Base-by-base conservation (phyloP, 805 yeast species). In the Kregervanrija delftensis region DNA sequence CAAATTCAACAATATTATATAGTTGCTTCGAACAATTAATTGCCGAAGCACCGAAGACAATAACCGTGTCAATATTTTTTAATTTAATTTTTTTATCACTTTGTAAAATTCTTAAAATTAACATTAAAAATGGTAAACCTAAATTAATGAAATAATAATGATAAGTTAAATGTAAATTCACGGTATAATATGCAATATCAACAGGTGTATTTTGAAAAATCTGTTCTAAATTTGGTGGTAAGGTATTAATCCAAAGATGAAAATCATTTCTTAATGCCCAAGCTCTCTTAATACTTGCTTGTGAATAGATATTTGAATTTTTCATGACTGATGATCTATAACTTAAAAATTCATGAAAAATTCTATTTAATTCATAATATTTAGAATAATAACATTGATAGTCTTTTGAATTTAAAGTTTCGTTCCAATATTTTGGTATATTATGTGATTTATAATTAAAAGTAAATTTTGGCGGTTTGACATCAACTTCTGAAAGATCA, bases 191-290 rank as follows among this genome's bases (percentile, higher is more conserved):
- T 9, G 40, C 17, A 11, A 37, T 15, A 15, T 36, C n/a, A 15
- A 8, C 35, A 3, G 45, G 36, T 35, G 17, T 8, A 16, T 17
- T 12, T 30, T 36, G 30, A 17, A 34, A 42, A 31, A 37, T 32
- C 8, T 43, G 37, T 8, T 30, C 34, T 22, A 42, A 35, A 13
- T 15, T 2, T 13, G 30, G 30, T 22, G 49, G 45, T 16, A 45
- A 41, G 11, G 40, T 8, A n/a, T 34, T 15, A 13, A 32, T 42
- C 49, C 49, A 45, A 14, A 12, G 11, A 11, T 31, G 31, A 30
- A 42, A 31, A 11, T 45, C 41, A 6, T 51, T 55, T 45, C 58
- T 56, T 47, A 57, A 54, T 43, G 50, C 54, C 51, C 49, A 52
- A 5, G 52, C 50, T 11, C 39, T 46, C 4, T 39, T 36, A n/a